Evolutionary conservation across 352 stramenopile species (phyloP).

Genomic region (Phytophthora palmivora): DNA sequence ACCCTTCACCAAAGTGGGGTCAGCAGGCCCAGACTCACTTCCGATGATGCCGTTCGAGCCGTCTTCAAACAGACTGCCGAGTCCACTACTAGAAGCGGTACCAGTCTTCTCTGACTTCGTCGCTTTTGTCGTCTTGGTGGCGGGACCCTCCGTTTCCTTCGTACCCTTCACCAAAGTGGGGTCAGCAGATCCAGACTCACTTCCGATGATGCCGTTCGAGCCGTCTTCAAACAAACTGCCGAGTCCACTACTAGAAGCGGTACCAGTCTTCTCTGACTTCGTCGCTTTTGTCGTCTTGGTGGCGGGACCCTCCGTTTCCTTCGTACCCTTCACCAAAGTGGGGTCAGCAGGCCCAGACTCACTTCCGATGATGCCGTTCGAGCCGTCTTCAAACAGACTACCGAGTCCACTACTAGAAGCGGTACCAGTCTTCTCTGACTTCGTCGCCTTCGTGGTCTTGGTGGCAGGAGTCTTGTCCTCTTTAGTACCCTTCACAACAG

Average conservation of each 20-base stretch:
- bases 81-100: no score
- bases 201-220: slow-evolving; percentile 7
- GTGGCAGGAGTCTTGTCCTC: neutral
- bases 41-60: no score
- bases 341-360: no score
- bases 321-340: no score
- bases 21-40: no score
- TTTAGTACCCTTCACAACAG: slow-evolving; percentile 14
- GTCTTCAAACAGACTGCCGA: no score
- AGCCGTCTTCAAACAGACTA: slow-evolving; percentile 18
- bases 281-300: slow-evolving; percentile 11
- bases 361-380: slow-evolving; percentile 3
- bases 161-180: slow-evolving; percentile 23
- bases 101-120: no score
- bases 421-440: slow-evolving; percentile 16
- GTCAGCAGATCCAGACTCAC: slow-evolving; percentile 2
- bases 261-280: slow-evolving; percentile 14
- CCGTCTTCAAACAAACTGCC: slow-evolving; percentile 21
- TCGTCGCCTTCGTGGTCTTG: slow-evolving; percentile 13
- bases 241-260: slow-evolving; percentile 9
- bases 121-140: no score
- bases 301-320: neutral
- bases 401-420: slow-evolving; percentile 11
- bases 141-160: no score
- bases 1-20: no score